Conservation (phyloP, 2,329 filamentous ascomycete genomes). For the Nothophoma quercina region DNA sequence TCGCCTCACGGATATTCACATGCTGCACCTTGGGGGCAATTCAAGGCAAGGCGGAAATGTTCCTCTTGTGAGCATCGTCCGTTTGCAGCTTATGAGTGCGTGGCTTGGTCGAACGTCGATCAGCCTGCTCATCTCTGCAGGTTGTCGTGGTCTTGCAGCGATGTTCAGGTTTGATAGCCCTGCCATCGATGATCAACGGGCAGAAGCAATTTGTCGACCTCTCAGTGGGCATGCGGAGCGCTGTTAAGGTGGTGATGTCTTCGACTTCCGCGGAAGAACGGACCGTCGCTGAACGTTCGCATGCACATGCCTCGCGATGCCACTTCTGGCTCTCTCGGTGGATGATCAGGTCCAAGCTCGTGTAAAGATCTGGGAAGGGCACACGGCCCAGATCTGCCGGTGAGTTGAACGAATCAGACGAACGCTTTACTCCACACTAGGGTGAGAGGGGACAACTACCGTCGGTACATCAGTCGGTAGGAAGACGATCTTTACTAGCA, state of each 20-base stretch:
- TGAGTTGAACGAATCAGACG: neutral
- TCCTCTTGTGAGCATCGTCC: conserved; percentile 9
- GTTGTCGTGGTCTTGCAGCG: conserved; percentile 2
- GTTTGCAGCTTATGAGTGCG: conserved; percentile 20
- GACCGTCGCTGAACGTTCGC: conserved; percentile 18
- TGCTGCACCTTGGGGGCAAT: conserved; percentile 15
- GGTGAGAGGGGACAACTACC: neutral
- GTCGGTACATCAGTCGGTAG: conserved; percentile 1
- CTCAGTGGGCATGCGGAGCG: neutral
- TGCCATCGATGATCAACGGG: conserved; percentile 12
- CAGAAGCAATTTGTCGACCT: neutral
- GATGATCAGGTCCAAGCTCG: conserved; percentile 4
- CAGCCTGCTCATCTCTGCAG: conserved; percentile 10
- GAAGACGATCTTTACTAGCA: neutral
- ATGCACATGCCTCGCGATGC: neutral
- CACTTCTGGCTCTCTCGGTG: neutral
- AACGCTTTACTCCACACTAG: neutral
- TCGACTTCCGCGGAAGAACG: conserved; percentile 18
- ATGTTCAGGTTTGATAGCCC: neutral
- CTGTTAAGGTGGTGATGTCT: conserved; percentile 8
- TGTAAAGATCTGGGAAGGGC: conserved; percentile 17
- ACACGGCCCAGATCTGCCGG: conserved; percentile 18
- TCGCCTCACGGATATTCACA: conserved; percentile 20
- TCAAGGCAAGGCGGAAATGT: conserved; percentile 18
- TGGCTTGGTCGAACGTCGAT: conserved; percentile 16